Percentiles rank a stretch among this genome's conserved stretches.
Conservation (phyloP, 1,284 basidiomycete species). For the Ceratobasidium sp. region DNA sequence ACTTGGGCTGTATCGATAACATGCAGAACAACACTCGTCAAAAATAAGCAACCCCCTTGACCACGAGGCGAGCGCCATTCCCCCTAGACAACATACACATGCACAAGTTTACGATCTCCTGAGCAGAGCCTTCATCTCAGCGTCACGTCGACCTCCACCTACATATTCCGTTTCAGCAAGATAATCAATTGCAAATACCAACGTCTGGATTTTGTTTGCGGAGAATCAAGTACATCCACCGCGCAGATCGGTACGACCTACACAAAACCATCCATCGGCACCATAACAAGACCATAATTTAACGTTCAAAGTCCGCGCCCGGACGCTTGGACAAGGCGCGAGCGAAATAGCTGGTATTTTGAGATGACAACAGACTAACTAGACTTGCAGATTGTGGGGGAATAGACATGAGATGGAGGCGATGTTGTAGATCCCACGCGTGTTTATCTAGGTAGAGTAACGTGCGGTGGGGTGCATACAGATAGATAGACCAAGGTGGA, state of each 20-base stretch:
- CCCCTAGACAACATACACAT: neutral
- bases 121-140: neutral
- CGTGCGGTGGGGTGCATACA: no score
- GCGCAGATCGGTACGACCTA: no score
- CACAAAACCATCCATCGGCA: neutral
- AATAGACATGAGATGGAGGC: no score
- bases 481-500: no score
- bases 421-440: no score
- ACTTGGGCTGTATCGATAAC: conserved; percentile 4
- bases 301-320: conserved; percentile 5
- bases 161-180: neutral
- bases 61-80: conserved; percentile 12
- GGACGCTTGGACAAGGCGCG: neutral
- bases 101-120: neutral
- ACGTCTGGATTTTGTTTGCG: conserved; percentile 1
- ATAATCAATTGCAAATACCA: neutral
- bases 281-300: neutral
- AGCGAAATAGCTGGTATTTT: neutral
- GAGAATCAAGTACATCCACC: neutral
- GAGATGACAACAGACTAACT: no score
- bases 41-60: no score
- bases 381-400: no score
- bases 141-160: neutral
- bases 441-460: no score
- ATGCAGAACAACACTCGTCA: neutral